phyloP scores from a whole-genome alignment of 208 protist species.

The Crithidia sp. region DNA sequence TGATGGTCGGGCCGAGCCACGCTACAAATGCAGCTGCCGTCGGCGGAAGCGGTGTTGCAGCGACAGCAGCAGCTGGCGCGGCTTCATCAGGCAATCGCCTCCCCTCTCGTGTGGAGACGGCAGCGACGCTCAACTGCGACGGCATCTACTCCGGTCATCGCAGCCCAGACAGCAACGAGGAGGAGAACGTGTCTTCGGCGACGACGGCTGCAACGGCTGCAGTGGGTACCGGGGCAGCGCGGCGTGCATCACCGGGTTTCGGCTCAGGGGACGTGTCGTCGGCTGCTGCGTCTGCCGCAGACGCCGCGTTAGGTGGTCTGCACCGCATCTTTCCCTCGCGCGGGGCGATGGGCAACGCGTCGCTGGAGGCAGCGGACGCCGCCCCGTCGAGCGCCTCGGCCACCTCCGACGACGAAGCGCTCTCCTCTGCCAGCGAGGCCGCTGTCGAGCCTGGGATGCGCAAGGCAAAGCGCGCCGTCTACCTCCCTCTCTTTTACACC shows the following conservation, averaged over 20 bases:
- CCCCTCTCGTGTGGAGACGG: neutral
- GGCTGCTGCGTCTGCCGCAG: neutral
- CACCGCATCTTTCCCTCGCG: slow-evolving; percentile 16
- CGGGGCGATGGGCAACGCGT: slow-evolving; percentile 17
- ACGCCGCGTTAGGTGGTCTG: neutral
- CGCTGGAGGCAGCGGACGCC: slow-evolving; percentile 13
- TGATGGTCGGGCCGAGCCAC: neutral
- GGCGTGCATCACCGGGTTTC: neutral
- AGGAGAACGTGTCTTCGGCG: neutral
- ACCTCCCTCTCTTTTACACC: slow-evolving; percentile 40
- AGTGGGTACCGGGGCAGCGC: neutral
- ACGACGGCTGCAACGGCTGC: neutral
- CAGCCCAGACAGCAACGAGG: slow-evolving; percentile 6
- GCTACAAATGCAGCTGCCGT: neutral
- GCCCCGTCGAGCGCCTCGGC: slow-evolving; percentile 7
- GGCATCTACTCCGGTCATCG: neutral
- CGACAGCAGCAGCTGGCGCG: neutral
- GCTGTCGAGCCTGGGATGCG: slow-evolving; percentile 1
- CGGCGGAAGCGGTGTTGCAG: neutral
- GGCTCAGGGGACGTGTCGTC: neutral
- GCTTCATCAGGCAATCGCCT: neutral
- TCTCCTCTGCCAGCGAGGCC: slow-evolving; percentile 26
- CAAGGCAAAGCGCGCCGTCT: slow-evolving; percentile 26
- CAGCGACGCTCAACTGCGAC: neutral
- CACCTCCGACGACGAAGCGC: slow-evolving; percentile 20